These are phyloP conservation scores for Eleusine indica DNA, from an alignment of 176 grass and related monocot genomes.

Conservation along the genomic window DNA sequence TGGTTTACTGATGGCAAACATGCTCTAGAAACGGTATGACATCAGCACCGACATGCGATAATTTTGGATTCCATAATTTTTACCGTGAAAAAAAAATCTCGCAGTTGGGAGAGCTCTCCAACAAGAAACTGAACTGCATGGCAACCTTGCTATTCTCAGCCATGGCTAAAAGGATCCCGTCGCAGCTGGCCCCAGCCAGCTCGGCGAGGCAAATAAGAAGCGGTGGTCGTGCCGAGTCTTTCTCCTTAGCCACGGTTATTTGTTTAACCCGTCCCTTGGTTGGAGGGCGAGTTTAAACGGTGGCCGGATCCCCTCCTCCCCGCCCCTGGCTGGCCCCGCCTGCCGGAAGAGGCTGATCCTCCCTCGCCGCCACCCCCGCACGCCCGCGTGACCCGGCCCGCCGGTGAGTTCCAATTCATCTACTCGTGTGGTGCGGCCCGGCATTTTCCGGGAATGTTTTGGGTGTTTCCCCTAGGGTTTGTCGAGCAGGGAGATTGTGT, in stretches of 20 bases:
- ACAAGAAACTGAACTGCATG: neutral
- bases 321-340: neutral
- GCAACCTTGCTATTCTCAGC: neutral
- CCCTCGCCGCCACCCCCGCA: neutral
- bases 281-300: neutral
- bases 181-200: neutral
- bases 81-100: neutral
- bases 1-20: too few relatives aligned
- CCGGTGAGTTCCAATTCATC: slow-evolving; percentile 12
- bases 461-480: neutral
- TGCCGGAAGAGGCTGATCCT: neutral
- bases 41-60: neutral
- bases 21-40: too few relatives aligned
- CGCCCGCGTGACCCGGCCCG: neutral
- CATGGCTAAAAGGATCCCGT: slow-evolving; percentile 25
- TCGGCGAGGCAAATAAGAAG: slow-evolving; percentile 15
- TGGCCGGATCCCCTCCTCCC: neutral
- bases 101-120: neutral
- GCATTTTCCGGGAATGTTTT: neutral
- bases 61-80: neutral
- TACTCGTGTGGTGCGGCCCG: neutral
- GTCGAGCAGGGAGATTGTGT: neutral
- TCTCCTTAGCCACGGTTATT: slow-evolving; percentile 44
- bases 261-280: slow-evolving; percentile 46
- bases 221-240: neutral